These are phyloP conservation scores for Byssothecium circinans DNA, from an alignment of 2,329 filamentous ascomycete species.

Conservation along the genomic window DNA sequence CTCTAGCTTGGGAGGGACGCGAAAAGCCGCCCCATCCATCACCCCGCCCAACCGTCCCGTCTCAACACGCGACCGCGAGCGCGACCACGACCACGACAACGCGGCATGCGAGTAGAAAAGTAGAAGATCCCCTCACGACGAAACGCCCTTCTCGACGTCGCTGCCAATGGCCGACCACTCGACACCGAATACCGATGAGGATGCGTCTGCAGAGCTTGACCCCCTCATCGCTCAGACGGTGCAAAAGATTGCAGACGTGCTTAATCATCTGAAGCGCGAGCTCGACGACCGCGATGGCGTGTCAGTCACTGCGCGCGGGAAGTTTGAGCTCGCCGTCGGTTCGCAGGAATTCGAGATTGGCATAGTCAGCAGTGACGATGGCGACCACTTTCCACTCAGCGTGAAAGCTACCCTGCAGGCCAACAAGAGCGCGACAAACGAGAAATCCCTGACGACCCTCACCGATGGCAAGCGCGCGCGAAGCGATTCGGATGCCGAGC, in stretches of 20 bases:
- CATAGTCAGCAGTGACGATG: constrained; percentile 11
- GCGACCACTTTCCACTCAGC: constrained; percentile 9
- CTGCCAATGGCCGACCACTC: neutral
- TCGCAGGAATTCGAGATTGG: neutral
- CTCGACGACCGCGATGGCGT: constrained; percentile 21
- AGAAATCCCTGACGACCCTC: constrained; percentile 6
- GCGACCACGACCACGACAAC: too few relatives aligned
- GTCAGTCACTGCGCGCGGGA: constrained; percentile 16
- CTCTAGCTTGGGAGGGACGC: too few relatives aligned
- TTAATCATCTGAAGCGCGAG: constrained; percentile 29
- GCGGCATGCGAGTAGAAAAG: neutral
- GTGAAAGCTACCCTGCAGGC: neutral
- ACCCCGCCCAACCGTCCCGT: too few relatives aligned
- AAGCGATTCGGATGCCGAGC: constrained; percentile 19
- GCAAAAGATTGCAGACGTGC: constrained; percentile 23
- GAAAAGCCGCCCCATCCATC: too few relatives aligned
- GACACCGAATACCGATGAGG: neutral
- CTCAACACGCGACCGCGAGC: too few relatives aligned
- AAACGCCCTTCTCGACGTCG: neutral
- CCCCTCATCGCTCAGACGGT: constrained; percentile 23
- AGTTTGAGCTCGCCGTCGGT: constrained; percentile 14
- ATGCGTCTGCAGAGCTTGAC: constrained; percentile 11
- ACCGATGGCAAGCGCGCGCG: constrained; percentile 9
- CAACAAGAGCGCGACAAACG: constrained; percentile 10
- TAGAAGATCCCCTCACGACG: neutral